phyloP scores from a whole-genome alignment of 495 filamentous ascomycete genomes.

The Penicillium lividum region DNA sequence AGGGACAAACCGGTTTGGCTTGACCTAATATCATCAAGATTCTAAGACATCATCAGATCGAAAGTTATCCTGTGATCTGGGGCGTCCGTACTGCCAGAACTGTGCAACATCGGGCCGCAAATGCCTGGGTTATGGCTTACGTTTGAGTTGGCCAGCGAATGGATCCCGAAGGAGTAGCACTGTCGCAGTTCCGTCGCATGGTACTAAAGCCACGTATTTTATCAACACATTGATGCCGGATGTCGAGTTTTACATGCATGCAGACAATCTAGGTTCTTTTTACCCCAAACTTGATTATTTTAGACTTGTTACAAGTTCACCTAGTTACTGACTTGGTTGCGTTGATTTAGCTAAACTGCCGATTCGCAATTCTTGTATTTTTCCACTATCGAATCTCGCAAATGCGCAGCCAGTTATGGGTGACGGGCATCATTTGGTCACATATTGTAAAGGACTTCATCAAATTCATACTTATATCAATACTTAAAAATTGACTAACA shows the following conservation, averaged over 20 bases:
- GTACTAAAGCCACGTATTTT: background rate
- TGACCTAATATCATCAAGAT: no score
- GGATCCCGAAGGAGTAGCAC: background rate
- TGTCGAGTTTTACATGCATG: slow-evolving; percentile 7
- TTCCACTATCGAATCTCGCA: slow-evolving; percentile 3
- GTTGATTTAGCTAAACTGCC: background rate
- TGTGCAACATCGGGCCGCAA: slow-evolving; percentile 1
- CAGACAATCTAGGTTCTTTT: background rate
- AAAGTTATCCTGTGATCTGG: slow-evolving; percentile 8
- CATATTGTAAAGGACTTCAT: slow-evolving; percentile 2
- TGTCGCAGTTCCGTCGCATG: background rate
- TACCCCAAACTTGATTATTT: no score
- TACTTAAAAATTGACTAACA: background rate
- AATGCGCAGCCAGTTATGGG: slow-evolving; percentile 4
- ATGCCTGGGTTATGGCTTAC: slow-evolving; percentile 16
- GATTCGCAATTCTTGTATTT: background rate
- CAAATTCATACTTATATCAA: no score
- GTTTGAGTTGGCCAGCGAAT: slow-evolving; percentile 14
- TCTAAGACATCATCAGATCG: background rate
- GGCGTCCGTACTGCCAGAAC: slow-evolving; percentile 7
- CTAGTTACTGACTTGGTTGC: background rate
- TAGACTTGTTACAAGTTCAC: no score
- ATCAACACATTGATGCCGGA: slow-evolving; percentile 8
- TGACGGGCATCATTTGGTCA: slow-evolving; percentile 4
- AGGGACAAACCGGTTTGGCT: no score